A percentile compares a stretch with the other conserved stretches of the same genome.
Evolutionary conservation across 306 rosid genomes (phyloP).

Genomic region (Corylus heterophylla): DNA sequence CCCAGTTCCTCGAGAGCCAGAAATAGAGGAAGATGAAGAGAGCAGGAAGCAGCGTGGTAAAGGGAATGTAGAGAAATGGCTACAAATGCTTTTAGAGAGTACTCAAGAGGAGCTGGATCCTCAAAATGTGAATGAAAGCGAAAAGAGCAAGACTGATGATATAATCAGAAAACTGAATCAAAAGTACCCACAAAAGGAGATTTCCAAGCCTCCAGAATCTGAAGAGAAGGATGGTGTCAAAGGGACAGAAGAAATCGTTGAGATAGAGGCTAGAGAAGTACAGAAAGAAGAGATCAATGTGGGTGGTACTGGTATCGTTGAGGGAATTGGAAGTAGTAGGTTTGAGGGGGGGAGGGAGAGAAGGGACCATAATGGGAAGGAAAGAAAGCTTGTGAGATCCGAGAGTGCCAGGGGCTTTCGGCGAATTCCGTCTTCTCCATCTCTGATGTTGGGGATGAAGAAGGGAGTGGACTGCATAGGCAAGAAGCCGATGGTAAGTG

Average conservation of each 20-base stretch:
- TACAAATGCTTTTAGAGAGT: constrained; percentile 74
- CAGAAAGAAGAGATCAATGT: constrained; percentile 27
- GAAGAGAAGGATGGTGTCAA: constrained; percentile 24
- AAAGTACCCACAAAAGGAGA: constrained; percentile 55
- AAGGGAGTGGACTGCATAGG: constrained; percentile 72
- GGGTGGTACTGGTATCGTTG: constrained; percentile 28
- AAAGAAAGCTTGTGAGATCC: constrained; percentile 56
- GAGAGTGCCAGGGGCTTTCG: constrained; percentile 74
- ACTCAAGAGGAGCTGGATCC: constrained; percentile 39
- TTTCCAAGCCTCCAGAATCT: constrained; percentile 31
- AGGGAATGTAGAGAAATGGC: constrained; percentile 97
- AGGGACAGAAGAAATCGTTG: constrained; percentile 32
- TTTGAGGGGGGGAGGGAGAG: constrained; percentile 51
- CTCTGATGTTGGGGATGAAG: constrained; percentile 68
- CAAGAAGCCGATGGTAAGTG: constrained; percentile 58
- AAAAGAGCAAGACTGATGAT: constrained; percentile 33
- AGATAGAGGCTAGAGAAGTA: constrained; percentile 21
- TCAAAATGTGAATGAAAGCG: constrained; percentile 40
- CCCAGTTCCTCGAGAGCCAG: constrained; percentile 39
- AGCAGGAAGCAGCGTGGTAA: constrained; percentile 74
- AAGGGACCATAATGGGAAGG: constrained; percentile 51
- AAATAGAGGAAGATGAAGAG: constrained; percentile 80
- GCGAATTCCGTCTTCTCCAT: constrained; percentile 91
- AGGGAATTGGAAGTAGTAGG: constrained; percentile 38
- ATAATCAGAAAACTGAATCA: constrained; percentile 46